These are phyloP conservation scores for Primulina tabacum DNA, from an alignment of 257 asterid species.

Conservation along the genomic window DNA sequence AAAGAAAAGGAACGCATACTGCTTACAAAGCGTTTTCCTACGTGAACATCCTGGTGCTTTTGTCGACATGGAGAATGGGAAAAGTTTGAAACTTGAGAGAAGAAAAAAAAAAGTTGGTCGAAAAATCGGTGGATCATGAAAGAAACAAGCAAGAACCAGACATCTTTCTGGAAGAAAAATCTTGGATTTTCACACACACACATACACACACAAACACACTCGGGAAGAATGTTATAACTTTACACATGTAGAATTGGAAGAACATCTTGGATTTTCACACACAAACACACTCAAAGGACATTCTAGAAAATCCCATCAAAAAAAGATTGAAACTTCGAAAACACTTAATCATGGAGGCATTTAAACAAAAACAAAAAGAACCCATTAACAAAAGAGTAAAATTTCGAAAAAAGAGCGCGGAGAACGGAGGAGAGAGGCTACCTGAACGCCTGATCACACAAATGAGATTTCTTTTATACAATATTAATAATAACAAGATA, in stretches of 20 bases:
- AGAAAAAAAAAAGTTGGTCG: neutral
- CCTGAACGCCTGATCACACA: neutral
- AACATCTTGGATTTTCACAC: neutral
- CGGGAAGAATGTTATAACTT: neutral
- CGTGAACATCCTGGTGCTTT: neutral
- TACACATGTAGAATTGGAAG: neutral
- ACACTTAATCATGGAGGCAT: neutral
- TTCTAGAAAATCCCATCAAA: neutral
- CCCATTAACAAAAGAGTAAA: neutral
- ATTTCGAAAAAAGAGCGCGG: neutral
- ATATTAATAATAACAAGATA: neutral
- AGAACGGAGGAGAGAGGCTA: neutral
- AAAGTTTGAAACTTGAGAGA: neutral
- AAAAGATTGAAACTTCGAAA: neutral
- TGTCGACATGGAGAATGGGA: neutral
- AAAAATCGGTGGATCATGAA: neutral
- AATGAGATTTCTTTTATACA: neutral
- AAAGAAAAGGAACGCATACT: neutral
- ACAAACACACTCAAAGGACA: neutral
- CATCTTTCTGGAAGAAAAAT: neutral
- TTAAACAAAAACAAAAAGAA: no score
- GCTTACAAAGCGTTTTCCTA: neutral
- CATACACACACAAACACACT: neutral
- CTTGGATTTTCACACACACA: neutral
- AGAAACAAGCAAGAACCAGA: neutral